Base-by-base conservation (phyloP, 345 rosid genomes). In the Excoecaria cochinchinensis region DNA sequence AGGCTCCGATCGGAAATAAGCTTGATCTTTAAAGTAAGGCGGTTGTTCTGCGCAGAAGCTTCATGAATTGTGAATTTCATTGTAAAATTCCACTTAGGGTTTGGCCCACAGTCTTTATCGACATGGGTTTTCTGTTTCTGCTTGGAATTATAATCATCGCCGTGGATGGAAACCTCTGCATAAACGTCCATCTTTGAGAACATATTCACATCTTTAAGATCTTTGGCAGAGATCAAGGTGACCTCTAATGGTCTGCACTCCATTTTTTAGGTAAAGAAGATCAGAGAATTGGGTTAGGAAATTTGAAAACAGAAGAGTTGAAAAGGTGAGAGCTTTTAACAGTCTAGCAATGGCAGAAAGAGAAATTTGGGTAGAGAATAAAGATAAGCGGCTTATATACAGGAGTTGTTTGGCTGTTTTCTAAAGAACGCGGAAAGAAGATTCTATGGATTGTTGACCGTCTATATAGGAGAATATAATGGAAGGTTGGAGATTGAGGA, bases 101-200 rank as follows among this genome's bases (percentile, higher is more conserved):
- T 80, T 0, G 86, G 75, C 6, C 92, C 89, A 31, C 82, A 82
- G n/a, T 87, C 90, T 69, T 83, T 86, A 82, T 89, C 84, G 1
- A 86, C 83, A 12, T 81, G 83, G 0, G 95, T 86, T 56, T 80
- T 87, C 74, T 86, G 77, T 14, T 80, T 80, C 77, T 80, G 90
- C 68, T 78, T 68, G n/a, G 87, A 63, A 38, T 74, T 53, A 8
- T 84, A 53, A 0, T 77, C 80, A 60, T 87, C 90, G 8, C 85
- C 85, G 59, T 82, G 73, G 81, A 91, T 73, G 2, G 88, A 76
- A 66, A 82, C 91, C 70, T 83, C 82, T 4, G 85, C 90, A 77
- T 87, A 91, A 3, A 89, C 82, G 73, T 87, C 89, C 88, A 91
- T 92, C 64, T 84, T 90, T 60, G 89, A 75, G 82, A 91, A 76